Base-by-base conservation (phyloP, 345 rosid species). In the Balakata baccata region DNA sequence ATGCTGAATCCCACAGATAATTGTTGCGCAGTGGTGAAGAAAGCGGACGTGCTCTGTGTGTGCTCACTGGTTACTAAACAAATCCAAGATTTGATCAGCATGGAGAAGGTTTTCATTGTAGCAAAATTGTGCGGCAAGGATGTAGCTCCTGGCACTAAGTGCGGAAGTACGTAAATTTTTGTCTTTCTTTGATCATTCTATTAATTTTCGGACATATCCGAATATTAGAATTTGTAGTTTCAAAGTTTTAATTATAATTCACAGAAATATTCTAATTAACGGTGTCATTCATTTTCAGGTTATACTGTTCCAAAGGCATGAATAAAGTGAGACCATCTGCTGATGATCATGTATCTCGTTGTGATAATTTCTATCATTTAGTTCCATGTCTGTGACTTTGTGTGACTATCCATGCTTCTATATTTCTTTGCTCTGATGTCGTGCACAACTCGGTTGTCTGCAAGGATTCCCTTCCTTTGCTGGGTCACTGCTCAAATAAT, bases 91-190 rank as follows among this genome's bases (percentile, higher is more conserved):
- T 56, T 52, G 3, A 61, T 81, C 7, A 80, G 78, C 80, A 72
- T 80, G 83, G 80, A 76, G 66, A 80, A 69, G 58, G 68, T 77
- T 8, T 57, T 73, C 13, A 64, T n/a, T 51, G 83, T 76, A 12
- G 80, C 77, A 2, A 58, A 66, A 58, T 69, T 64, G 0, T 78
- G 85, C 34, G 82, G 82, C 80, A 54, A 51, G 4, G 58, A 59
- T 10, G 51, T 82, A 29, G 17, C 69, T 3, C 29, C 68, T 0
- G 81, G 85, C 4, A 25, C 80, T 14, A 71, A 62, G 14, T 79
- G 85, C 59, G 83, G 85, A 63, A 77, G 85, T 79, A 74, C 37
- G 83, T 53, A 12, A 6, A 39, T 18, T 18, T 11, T 14, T 49
- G 3, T 45, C 3, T 34, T 2, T 39, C 39, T 22, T 22, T 37